Percentiles rank a stretch among this genome's conserved stretches.
phyloP scores from a whole-genome alignment of 495 filamentous ascomycete species.

The Xylaria venustula region DNA sequence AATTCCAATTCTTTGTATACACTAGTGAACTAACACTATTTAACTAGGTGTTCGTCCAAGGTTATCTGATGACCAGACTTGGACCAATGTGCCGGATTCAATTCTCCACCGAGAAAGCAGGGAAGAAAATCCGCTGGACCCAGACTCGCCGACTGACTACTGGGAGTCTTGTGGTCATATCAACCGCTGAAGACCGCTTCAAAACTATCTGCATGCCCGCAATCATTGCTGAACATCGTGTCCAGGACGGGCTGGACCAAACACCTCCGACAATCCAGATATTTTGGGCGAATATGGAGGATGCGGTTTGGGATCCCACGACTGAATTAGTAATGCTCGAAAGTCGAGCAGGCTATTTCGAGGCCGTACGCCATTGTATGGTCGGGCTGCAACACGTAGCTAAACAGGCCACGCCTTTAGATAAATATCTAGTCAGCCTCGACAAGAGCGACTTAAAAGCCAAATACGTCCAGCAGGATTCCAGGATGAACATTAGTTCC shows the following conservation, averaged over 20 bases:
- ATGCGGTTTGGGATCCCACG: slow-evolving; percentile 65
- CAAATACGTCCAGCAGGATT: slow-evolving; percentile 27
- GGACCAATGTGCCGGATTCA: slow-evolving; percentile 67
- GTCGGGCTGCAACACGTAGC: slow-evolving; percentile 71
- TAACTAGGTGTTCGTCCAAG: slow-evolving; percentile 62
- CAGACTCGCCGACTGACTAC: slow-evolving; percentile 70
- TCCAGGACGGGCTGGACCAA: slow-evolving; percentile 53
- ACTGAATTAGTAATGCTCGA: slow-evolving; percentile 79
- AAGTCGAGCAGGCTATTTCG: slow-evolving; percentile 66
- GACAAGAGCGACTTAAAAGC: slow-evolving; percentile 37
- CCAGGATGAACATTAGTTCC: slow-evolving; percentile 34
- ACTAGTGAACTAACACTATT: slow-evolving; percentile 2
- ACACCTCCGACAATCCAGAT: slow-evolving; percentile 75
- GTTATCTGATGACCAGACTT: slow-evolving; percentile 57
- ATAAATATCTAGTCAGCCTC: slow-evolving; percentile 42
- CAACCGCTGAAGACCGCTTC: slow-evolving; percentile 64
- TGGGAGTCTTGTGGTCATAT: slow-evolving; percentile 70
- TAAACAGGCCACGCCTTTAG: slow-evolving; percentile 39
- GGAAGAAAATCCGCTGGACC: slow-evolving; percentile 72
- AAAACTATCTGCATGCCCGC: slow-evolving; percentile 65
- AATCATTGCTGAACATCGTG: slow-evolving; percentile 67
- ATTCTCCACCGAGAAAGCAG: slow-evolving; percentile 67
- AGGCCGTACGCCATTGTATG: slow-evolving; percentile 70
- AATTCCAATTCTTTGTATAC: background rate
- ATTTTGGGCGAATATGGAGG: slow-evolving; percentile 61